Conservation (phyloP, 2,329 filamentous ascomycete genomes). For the Chaetomium olivaceum region DNA sequence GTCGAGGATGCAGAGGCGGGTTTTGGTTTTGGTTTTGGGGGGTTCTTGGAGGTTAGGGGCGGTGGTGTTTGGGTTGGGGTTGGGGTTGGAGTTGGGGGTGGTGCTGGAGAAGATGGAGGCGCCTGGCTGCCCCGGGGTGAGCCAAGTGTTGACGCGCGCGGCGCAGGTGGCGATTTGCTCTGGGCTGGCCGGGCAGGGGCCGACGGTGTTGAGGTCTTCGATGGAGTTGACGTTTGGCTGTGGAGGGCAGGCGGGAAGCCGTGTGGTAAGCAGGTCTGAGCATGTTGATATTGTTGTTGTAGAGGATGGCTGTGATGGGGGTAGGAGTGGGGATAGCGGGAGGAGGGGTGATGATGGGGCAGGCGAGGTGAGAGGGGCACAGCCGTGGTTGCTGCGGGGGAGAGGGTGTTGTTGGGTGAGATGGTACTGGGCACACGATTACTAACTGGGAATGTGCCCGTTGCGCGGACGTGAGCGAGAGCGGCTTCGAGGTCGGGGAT, state of each 20-base stretch:
- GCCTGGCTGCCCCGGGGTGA: slow-evolving; percentile 47
- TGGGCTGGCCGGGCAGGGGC: slow-evolving; percentile 53
- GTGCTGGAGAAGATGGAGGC: slow-evolving; percentile 38
- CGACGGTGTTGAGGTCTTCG: slow-evolving; percentile 64
- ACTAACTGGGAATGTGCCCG: slow-evolving; percentile 66
- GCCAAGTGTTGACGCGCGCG: slow-evolving; percentile 51
- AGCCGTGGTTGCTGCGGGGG: slow-evolving; percentile 36
- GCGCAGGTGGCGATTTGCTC: slow-evolving; percentile 44
- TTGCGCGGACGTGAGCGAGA: slow-evolving; percentile 67
- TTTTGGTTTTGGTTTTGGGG: neutral
- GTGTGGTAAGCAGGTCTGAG: slow-evolving; percentile 10
- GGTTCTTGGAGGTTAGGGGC: no score
- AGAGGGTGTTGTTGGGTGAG: slow-evolving; percentile 18
- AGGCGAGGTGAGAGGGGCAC: slow-evolving; percentile 3
- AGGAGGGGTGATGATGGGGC: slow-evolving; percentile 2
- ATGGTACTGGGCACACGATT: neutral
- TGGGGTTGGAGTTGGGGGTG: neutral
- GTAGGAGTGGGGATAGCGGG: neutral
- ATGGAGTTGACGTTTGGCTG: slow-evolving; percentile 55
- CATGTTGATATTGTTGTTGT: slow-evolving; percentile 22
- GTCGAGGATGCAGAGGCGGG: slow-evolving; percentile 71
- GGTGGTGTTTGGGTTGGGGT: no score
- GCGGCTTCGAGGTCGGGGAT: slow-evolving; percentile 66
- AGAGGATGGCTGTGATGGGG: slow-evolving; percentile 15
- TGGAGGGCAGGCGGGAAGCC: slow-evolving; percentile 5